Conservation (phyloP, 148 eudicot species). For the Polygonum maritimum region DNA sequence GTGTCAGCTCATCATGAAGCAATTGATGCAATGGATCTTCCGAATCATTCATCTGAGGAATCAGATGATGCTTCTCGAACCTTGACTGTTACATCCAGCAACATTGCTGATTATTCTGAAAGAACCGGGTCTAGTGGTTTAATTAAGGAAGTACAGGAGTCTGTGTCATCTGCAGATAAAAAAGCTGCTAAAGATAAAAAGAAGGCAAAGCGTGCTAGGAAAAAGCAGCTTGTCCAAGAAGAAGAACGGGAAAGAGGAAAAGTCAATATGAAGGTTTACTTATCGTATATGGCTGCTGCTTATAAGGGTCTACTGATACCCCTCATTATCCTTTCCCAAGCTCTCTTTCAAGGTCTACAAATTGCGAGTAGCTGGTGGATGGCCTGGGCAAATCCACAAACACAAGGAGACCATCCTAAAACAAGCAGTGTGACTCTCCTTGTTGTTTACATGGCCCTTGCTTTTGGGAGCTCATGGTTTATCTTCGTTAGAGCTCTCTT, state of each 20-base stretch:
- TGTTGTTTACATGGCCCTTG: constrained; percentile 90
- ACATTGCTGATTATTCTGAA: constrained; percentile 29
- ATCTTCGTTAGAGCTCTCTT: constrained; percentile 79
- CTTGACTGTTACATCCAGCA: constrained; percentile 21
- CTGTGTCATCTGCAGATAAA: constrained; percentile 40
- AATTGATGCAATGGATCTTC: constrained; percentile 77
- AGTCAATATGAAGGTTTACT: constrained; percentile 82
- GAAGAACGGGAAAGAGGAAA: constrained; percentile 87
- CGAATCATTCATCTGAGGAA: constrained; percentile 53
- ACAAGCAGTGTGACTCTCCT: constrained; percentile 63
- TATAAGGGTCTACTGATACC: constrained; percentile 83
- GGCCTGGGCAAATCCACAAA: constrained; percentile 98
- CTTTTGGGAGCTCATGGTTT: constrained; percentile 87
- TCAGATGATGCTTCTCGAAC: constrained; percentile 37
- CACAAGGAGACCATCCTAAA: constrained; percentile 60
- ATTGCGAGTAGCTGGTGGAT: constrained; percentile 99
- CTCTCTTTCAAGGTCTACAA: constrained; percentile 74
- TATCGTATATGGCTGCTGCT: constrained; percentile 86
- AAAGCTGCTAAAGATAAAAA: constrained; percentile 80
- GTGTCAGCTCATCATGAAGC: constrained; percentile 93
- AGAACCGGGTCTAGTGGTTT: constrained; percentile 24
- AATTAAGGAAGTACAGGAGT: constrained; percentile 53
- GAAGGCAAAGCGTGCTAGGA: constrained; percentile 79
- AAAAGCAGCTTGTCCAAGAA: constrained; percentile 89
- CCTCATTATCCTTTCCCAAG: constrained; percentile 70